Evolutionary conservation across 306 rosid species (phyloP).

Genomic region (Quercus dentata): DNA sequence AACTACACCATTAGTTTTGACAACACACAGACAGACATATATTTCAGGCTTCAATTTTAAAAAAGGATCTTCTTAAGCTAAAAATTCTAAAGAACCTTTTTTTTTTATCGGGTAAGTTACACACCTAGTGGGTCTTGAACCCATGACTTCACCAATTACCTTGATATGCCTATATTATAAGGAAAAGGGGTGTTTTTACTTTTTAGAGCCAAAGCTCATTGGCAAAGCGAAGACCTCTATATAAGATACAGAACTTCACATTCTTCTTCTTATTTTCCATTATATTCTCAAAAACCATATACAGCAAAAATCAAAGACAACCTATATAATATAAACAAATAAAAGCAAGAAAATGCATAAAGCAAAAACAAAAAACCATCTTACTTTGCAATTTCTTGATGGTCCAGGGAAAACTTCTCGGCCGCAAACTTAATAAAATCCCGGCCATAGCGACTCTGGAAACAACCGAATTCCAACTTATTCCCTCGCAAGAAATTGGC

Average conservation of each 20-base stretch:
- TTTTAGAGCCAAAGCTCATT: too few relatives aligned
- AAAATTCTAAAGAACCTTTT: background rate
- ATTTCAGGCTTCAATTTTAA: background rate
- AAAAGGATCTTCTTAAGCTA: background rate
- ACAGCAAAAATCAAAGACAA: background rate
- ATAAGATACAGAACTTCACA: background rate
- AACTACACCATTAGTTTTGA: background rate
- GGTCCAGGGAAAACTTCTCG: conserved; percentile 45
- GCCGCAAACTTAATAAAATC: conserved; percentile 45
- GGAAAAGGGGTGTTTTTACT: too few relatives aligned
- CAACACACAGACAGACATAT: background rate
- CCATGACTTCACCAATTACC: too few relatives aligned
- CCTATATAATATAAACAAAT: background rate
- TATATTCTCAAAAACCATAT: background rate
- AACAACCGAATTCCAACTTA: conserved; percentile 46
- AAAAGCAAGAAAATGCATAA: background rate
- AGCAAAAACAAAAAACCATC: background rate
- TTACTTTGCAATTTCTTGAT: conserved; percentile 76
- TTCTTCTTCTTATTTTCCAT: background rate
- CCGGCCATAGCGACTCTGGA: conserved; percentile 34
- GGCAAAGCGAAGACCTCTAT: background rate
- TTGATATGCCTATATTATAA: too few relatives aligned
- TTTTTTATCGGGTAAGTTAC: too few relatives aligned
- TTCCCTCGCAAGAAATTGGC: conserved; percentile 44
- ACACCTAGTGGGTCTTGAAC: too few relatives aligned